These are phyloP conservation scores for Linnemannia elongata DNA, from an alignment of 192 early-diverging fungal genomes.

Conservation along the genomic window DNA sequence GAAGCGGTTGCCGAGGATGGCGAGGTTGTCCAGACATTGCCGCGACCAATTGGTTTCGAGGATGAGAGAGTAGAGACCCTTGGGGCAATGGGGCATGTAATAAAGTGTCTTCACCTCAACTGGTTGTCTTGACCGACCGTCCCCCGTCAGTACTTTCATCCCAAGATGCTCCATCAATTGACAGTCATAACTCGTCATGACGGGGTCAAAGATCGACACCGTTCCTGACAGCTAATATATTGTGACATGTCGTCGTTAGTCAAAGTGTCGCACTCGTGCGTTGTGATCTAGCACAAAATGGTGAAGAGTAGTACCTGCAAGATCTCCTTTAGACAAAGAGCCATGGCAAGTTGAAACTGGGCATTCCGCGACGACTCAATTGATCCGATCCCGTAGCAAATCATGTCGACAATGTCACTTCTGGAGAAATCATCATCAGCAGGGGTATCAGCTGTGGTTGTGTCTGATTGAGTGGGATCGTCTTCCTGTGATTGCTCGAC, in stretches of 20 bases:
- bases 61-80: constrained; percentile 56
- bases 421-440: not conserved
- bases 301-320: constrained; percentile 33
- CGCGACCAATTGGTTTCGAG: constrained; percentile 55
- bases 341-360: constrained; percentile 56
- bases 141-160: constrained; percentile 10
- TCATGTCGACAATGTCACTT: constrained; percentile 28
- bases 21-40: constrained; percentile 25
- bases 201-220: constrained; percentile 36
- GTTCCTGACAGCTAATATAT: constrained; percentile 24
- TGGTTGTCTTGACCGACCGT: constrained; percentile 31
- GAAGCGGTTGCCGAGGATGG: constrained; percentile 58
- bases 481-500: not conserved
- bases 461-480: not conserved
- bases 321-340: constrained; percentile 50
- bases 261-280: too few relatives aligned
- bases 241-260: not conserved
- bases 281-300: not conserved
- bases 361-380: constrained; percentile 54
- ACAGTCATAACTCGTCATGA: constrained; percentile 42
- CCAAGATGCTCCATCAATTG: constrained; percentile 29
- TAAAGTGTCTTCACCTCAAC: constrained; percentile 37
- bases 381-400: constrained; percentile 59
- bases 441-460: not conserved
- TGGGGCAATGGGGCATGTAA: constrained; percentile 63